Evolutionary conservation across 441 rosid genomes (phyloP), one percentile per base, ranked within the genome.

Genomic region (Erysimum cheiri): DNA sequence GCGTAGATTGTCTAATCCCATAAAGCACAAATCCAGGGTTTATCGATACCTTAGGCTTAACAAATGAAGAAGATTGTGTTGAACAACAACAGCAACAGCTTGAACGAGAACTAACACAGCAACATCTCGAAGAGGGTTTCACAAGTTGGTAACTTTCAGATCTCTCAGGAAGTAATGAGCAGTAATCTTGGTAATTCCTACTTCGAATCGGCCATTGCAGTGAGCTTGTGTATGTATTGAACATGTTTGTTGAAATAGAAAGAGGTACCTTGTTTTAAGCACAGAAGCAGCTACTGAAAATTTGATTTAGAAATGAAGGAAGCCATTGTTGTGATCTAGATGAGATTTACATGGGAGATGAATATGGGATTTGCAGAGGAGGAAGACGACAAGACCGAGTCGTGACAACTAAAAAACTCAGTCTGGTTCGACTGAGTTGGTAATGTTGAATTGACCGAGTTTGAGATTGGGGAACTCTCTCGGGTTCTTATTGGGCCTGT

Each of bases 1-100:
- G 78, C 37, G 83, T 78, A 59, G 97, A 85, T 60, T 92, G 97
- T 81, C 96, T 84, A 74, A 81, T 50, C 49, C 96, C 97, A 79
- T 72, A 85, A 17, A 69, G 47, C 72, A 80, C 72, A 62, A 78
- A 83, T 48, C 78, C 69, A 67, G 92, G 78, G 80, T 60, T 74
- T 66, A 70, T 24, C 22, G 78, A 68, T 80, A 80, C 55, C 60
- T 72, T 17, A 69, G 63, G 73, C 75, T 48, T 72, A 50, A 77
- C 69, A 75, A 9, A 68, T 4, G 53, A 19, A 47, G 70, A 56
- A 13, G 54, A 63, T 3, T 15, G n/a, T 8, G 60, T 40, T 36
- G 81, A 33, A 46, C 26, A 47, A 49, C 54, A 48, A 41, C 80
- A 60, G 39, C 75, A 85, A 49, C 85, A 80, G 40, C 64, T 69